Base-by-base conservation (phyloP, 2,329 filamentous ascomycete genomes). In the Colletotrichum lini region DNA sequence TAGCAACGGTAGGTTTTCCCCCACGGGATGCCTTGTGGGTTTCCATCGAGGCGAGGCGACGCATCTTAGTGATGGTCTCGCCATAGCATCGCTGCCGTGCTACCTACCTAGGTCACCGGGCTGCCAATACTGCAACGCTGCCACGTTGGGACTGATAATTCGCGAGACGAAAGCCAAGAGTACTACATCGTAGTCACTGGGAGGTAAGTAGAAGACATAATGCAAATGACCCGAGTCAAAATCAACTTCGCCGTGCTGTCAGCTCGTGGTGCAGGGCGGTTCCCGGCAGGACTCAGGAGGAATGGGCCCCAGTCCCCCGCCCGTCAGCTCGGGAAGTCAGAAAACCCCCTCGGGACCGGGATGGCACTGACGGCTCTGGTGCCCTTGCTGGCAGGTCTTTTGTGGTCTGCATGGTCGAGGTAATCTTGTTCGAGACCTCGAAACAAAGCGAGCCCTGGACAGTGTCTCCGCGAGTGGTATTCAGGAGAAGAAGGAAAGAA, bases 381-480 rank as follows among this genome's bases (percentile, higher is more conserved):
- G 30, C 44, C 56, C 44, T 44, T 66, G 67, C 62, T 47, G 42
- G 50, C 56, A 61, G 35, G 23, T 23, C 61, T 70, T 50, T 70
- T 50, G 57, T 57, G 50, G 60, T 62, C 26, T 59, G 68, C 45
- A 71, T 68, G 30, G 21, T 68, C 26, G 44, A 63, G 68, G 68
- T 50, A 68, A 71, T 71, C 40, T 67, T 63, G 52, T 53, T 71
- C 44, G 30, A 45, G 18, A 40, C 52, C 68, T 71, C 68, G 65
- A 68, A 71, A 71, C 65, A 68, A 71, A 62, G 64, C 68, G 26
- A 71, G 68, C 64, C 68, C 68, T 67, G 64, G 68, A 26, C 58
- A 62, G 26, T 53, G 64, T 67, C 64, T 71, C 30, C 65, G 68
- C 15, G 47, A 44, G 30, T 40, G 64, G 26, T 40, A 4, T 44